phyloP scores from a whole-genome alignment of 2,329 filamentous ascomycete species.

The Monosporascus sp. region DNA sequence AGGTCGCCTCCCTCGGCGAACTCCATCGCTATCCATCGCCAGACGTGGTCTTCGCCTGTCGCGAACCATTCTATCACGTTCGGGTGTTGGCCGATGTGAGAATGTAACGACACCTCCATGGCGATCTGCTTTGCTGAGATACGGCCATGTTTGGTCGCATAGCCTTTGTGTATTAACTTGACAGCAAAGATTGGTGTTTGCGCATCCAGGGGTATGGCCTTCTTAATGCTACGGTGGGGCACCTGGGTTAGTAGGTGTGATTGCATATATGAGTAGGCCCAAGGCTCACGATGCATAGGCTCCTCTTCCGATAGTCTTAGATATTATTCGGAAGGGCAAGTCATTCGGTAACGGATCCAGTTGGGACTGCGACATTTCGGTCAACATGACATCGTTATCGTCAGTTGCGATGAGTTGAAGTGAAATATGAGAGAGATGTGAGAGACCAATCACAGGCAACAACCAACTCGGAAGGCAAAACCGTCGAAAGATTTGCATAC shows the following conservation, averaged over 20 bases:
- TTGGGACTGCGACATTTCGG: constrained; percentile 68
- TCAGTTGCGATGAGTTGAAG: not conserved
- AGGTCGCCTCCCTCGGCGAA: constrained; percentile 91
- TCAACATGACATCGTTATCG: not conserved
- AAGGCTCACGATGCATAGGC: constrained; percentile 85
- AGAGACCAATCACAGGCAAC: not conserved
- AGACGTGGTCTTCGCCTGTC: constrained; percentile 76
- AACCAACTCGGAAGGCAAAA: too few relatives aligned
- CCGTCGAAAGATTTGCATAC: too few relatives aligned
- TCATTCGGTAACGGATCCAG: constrained; percentile 78
- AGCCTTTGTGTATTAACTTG: constrained; percentile 97
- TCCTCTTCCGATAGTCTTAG: constrained; percentile 92
- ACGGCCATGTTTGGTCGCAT: constrained; percentile 83
- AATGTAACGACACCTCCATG: constrained; percentile 88
- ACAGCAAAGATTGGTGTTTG: constrained; percentile 83
- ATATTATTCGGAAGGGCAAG: constrained; percentile 89
- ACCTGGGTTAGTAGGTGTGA: constrained; percentile 5
- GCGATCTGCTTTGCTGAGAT: constrained; percentile 84
- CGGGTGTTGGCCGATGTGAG: constrained; percentile 79
- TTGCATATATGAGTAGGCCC: constrained; percentile 17
- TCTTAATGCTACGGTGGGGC: constrained; percentile 67
- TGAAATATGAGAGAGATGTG: not conserved
- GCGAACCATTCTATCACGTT: constrained; percentile 94
- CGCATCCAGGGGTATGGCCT: constrained; percentile 71
- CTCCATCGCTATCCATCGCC: constrained; percentile 99